Percentiles rank a stretch among this genome's conserved stretches.
Conservation (phyloP, 257 asterid genomes). For the Solanum virginianum region DNA sequence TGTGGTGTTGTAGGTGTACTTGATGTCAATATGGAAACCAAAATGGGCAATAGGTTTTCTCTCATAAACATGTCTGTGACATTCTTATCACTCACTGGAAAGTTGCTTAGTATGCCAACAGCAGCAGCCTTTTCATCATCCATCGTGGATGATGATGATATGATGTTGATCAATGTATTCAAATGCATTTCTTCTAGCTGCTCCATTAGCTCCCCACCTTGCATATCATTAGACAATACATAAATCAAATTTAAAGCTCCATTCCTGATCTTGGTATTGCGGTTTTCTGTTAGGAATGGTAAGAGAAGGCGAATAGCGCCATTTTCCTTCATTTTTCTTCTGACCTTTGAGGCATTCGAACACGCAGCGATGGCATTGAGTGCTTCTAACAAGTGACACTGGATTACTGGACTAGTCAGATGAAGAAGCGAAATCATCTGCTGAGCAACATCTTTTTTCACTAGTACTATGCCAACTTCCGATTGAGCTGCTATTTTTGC, state of each 20-base stretch:
- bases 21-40: conserved; percentile 24
- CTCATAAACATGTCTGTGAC: conserved; percentile 43
- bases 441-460: conserved; percentile 53
- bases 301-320: conserved; percentile 63
- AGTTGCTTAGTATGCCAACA: conserved; percentile 57
- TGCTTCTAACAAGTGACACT: conserved; percentile 61
- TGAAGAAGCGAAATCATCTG: conserved; percentile 86
- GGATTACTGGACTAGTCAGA: conserved; percentile 65
- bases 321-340: conserved; percentile 57
- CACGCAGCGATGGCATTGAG: conserved; percentile 53
- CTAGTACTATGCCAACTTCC: conserved; percentile 35
- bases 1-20: not conserved
- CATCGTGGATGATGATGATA: conserved; percentile 21
- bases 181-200: conserved; percentile 43
- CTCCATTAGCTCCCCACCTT: conserved; percentile 31
- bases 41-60: conserved; percentile 29
- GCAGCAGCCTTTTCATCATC: conserved; percentile 57
- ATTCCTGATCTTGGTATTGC: conserved; percentile 23
- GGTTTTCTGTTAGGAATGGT: conserved; percentile 39
- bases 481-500: conserved; percentile 63
- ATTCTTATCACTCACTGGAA: conserved; percentile 45
- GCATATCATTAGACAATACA: conserved; percentile 30
- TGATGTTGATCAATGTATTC: conserved; percentile 18
- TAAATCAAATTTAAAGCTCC: conserved; percentile 43
- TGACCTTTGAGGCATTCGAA: conserved; percentile 32